A percentile compares a stretch with the other conserved stretches of the same genome.
These are phyloP conservation scores for Brasilioporus rufonigricans DNA, from an alignment of 768 basidiomycete species.

Conservation along the genomic window DNA sequence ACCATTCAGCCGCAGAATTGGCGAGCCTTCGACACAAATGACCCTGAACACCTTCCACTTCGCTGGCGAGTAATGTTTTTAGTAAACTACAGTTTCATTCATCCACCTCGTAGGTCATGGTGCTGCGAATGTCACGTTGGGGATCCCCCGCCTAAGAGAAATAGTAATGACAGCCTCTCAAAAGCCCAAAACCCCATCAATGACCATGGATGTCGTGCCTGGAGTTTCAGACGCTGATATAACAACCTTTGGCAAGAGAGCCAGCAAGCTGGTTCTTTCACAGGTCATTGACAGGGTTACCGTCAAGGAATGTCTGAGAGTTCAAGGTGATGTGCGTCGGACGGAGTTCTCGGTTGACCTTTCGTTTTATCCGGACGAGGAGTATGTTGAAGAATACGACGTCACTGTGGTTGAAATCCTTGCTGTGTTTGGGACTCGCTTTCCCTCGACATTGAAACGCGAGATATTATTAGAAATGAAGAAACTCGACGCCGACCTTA, in stretches of 20 bases:
- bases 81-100: background rate
- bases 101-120: constrained; percentile 72
- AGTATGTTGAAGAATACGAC: constrained; percentile 83
- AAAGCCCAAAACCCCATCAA: constrained; percentile 96
- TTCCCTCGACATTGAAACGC: constrained; percentile 78
- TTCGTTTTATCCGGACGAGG: constrained; percentile 80
- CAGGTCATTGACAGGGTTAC: constrained; percentile 82
- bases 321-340: constrained; percentile 64
- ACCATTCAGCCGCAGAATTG: constrained; percentile 57
- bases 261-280: constrained; percentile 80
- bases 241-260: constrained; percentile 82
- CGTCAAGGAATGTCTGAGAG: constrained; percentile 75
- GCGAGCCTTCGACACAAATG: constrained; percentile 99
- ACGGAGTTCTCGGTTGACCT: constrained; percentile 81
- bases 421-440: constrained; percentile 64
- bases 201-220: constrained; percentile 75
- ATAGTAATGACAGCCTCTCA: constrained; percentile 98
- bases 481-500: constrained; percentile 75
- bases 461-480: constrained; percentile 87
- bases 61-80: constrained; percentile 59
- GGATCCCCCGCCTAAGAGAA: constrained; percentile 97
- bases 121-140: constrained; percentile 97
- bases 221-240: constrained; percentile 54
- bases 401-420: constrained; percentile 72
- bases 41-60: constrained; percentile 99